Percentiles rank a stretch among this genome's conserved stretches.
phyloP scores from a whole-genome alignment of 305 asterid species.

The Fraxinus platypoda region DNA sequence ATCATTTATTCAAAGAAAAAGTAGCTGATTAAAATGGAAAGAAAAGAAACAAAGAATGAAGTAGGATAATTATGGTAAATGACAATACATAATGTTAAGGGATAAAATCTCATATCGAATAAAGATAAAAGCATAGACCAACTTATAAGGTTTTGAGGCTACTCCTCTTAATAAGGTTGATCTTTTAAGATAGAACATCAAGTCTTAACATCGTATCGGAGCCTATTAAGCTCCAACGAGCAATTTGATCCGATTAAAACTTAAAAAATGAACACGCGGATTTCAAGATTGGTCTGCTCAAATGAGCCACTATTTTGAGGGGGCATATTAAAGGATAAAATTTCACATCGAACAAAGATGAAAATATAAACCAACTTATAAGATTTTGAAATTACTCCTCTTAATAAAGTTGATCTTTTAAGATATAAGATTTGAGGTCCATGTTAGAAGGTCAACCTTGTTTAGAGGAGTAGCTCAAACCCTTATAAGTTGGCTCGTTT shows the following conservation, averaged over 20 bases:
- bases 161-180: not conserved
- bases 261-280: not conserved
- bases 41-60: not conserved
- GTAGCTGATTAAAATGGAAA: not conserved
- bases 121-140: not conserved
- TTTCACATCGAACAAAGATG: not conserved
- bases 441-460: not conserved
- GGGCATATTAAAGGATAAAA: not conserved
- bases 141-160: not conserved
- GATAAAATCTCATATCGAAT: not conserved
- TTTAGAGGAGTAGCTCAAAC: not conserved
- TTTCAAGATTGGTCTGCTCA: not conserved
- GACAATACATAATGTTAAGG: not conserved
- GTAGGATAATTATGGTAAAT: not conserved
- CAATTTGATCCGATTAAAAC: not conserved
- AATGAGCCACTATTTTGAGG: no score
- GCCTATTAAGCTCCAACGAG: not conserved
- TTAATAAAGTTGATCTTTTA: not conserved
- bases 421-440: no score
- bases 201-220: not conserved
- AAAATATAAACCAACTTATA: not conserved
- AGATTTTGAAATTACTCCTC: not conserved
- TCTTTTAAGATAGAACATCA: not conserved
- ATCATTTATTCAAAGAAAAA: constrained; percentile 16
- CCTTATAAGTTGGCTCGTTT: no score